A percentile compares a stretch with the other conserved stretches of the same genome.
phyloP scores from a whole-genome alignment of 139 green algal genomes.

The Picochlorum costavermella region DNA sequence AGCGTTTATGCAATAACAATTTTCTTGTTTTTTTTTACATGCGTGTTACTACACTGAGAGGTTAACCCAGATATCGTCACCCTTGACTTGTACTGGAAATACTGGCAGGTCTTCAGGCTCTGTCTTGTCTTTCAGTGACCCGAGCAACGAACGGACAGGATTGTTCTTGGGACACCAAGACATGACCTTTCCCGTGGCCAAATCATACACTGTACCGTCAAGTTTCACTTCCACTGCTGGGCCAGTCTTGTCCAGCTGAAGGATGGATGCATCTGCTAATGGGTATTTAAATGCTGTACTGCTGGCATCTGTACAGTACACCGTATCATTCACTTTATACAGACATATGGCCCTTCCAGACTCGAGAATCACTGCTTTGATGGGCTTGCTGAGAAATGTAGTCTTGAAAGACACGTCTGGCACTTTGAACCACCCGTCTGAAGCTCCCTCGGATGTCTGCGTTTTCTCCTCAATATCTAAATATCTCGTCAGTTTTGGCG shows the following conservation, averaged over 20 bases:
- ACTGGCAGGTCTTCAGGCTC: conserved; percentile 22
- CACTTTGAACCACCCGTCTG: conserved; percentile 9
- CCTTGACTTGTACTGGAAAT: conserved; percentile 10
- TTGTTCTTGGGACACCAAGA: conserved; percentile 56
- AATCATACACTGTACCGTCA: conserved; percentile 65
- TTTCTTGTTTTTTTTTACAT: conserved; percentile 7
- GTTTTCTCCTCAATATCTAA: conserved; percentile 8
- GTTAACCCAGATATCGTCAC: conserved; percentile 24
- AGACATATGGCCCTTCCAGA: conserved; percentile 36
- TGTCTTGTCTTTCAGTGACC: conserved; percentile 34
- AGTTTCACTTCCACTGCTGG: conserved; percentile 51
- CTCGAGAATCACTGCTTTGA: conserved; percentile 39
- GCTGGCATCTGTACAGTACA: conserved; percentile 55
- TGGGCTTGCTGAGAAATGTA: conserved; percentile 26
- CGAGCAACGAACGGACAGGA: conserved; percentile 29
- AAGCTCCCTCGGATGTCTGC: background rate
- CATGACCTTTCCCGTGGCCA: conserved; percentile 57
- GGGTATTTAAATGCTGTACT: conserved; percentile 57
- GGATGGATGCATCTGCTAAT: conserved; percentile 38
- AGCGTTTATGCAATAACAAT: conserved; percentile 20
- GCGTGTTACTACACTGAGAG: conserved; percentile 3
- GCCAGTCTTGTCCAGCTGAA: conserved; percentile 20
- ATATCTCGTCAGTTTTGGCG: conserved; percentile 1
- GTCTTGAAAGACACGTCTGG: conserved; percentile 7
- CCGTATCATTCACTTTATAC: conserved; percentile 16